A percentile compares a stretch with the other conserved stretches of the same genome.
These are phyloP conservation scores for Moesziomyces antarcticus DNA, from an alignment of 1,284 basidiomycete genomes.

Conservation along the genomic window DNA sequence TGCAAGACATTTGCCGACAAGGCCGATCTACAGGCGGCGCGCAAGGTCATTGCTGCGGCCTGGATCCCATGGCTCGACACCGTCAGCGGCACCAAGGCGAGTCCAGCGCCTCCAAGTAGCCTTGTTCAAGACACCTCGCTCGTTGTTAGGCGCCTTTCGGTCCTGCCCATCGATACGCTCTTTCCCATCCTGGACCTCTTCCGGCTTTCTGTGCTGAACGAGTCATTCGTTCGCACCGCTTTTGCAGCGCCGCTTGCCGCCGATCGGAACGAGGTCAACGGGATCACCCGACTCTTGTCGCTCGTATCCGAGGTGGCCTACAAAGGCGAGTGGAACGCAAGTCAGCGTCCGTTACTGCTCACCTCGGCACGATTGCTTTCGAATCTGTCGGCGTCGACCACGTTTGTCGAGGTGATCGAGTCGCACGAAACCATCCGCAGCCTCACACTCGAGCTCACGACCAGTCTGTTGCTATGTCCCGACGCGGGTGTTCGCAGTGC, in stretches of 20 bases:
- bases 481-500: constrained; percentile 79
- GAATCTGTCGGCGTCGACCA: constrained; percentile 74
- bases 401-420: constrained; percentile 72
- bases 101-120: constrained; percentile 1
- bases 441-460: constrained; percentile 72
- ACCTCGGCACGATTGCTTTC: constrained; percentile 79
- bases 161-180: constrained; percentile 74
- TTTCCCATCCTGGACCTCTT: constrained; percentile 87
- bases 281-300: constrained; percentile 19
- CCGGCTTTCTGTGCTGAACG: constrained; percentile 80
- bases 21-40: constrained; percentile 43
- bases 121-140: constrained; percentile 7
- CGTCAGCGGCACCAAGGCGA: constrained; percentile 3
- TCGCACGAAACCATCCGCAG: constrained; percentile 70
- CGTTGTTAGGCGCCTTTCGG: constrained; percentile 10
- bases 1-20: constrained; percentile 56
- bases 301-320: constrained; percentile 17
- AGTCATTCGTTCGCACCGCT: constrained; percentile 42
- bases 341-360: constrained; percentile 69
- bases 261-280: constrained; percentile 18
- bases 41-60: constrained; percentile 72
- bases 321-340: constrained; percentile 72
- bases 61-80: constrained; percentile 46
- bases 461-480: constrained; percentile 74
- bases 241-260: constrained; percentile 12